phyloP scores from a whole-genome alignment of 192 early-diverging fungal species.

The Backusella australiensis region DNA sequence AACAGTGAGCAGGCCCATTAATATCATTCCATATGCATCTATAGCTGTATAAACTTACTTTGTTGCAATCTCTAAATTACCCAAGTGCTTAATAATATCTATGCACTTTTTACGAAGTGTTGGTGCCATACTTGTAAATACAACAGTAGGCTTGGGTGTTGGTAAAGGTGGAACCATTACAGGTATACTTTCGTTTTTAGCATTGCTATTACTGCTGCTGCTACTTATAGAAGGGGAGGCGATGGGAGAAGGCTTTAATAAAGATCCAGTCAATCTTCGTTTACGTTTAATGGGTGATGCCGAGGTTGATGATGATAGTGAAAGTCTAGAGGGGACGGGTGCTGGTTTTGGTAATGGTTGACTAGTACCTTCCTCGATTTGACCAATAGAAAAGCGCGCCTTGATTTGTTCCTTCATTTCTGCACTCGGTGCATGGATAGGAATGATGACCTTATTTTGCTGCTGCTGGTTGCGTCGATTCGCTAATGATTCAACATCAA shows the following conservation, averaged over 20 bases:
- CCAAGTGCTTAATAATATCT: background rate
- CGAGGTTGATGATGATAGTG: background rate
- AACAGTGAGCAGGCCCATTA: background rate
- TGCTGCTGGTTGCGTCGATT: background rate
- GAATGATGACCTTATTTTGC: background rate
- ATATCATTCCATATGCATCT: too few relatives aligned
- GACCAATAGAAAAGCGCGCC: slow-evolving; percentile 16
- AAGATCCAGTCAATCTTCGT: slow-evolving; percentile 1
- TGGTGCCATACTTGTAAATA: slow-evolving; percentile 9
- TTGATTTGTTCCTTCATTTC: slow-evolving; percentile 19
- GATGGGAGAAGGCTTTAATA: background rate
- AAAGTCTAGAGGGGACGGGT: background rate
- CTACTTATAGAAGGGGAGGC: background rate
- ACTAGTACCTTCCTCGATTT: background rate
- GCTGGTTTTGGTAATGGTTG: background rate
- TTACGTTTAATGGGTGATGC: slow-evolving; percentile 16
- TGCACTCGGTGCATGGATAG: background rate
- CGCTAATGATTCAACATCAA: background rate
- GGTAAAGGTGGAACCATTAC: background rate
- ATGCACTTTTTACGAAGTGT: background rate
- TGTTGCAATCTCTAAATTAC: background rate
- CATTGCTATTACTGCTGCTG: background rate
- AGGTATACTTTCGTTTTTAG: background rate
- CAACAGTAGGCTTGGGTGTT: background rate
- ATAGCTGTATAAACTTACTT: background rate